Conservation (phyloP, 805 yeast species). For the Suhomyces vadensis region DNA sequence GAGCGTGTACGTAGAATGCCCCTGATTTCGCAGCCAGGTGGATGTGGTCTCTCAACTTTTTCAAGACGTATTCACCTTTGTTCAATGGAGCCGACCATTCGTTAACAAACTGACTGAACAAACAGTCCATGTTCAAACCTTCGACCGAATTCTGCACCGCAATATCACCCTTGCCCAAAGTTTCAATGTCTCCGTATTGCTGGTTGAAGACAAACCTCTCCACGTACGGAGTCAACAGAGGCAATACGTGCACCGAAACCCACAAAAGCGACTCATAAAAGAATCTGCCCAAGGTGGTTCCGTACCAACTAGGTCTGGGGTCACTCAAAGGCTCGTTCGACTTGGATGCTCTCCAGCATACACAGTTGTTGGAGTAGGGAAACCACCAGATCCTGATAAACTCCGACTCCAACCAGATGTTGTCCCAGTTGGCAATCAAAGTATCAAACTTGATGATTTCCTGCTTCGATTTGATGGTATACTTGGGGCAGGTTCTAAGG, state of each 20-base stretch:
- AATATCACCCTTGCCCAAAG: conserved; percentile 57
- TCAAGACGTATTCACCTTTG: conserved; percentile 71
- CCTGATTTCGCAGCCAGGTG: conserved; percentile 56
- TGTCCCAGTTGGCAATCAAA: conserved; percentile 69
- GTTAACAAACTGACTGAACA: conserved; percentile 89
- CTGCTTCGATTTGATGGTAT: conserved; percentile 76
- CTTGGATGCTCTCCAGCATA: conserved; percentile 87
- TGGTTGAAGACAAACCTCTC: conserved; percentile 83
- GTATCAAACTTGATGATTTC: conserved; percentile 80
- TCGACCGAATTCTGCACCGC: conserved; percentile 81
- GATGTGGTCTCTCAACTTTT: conserved; percentile 61
- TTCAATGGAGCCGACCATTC: conserved; percentile 96
- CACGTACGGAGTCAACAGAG: conserved; percentile 78
- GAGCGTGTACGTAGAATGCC: conserved; percentile 87
- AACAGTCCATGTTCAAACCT: conserved; percentile 92
- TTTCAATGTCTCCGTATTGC: conserved; percentile 78
- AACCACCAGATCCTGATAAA: conserved; percentile 97
- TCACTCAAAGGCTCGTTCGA: conserved; percentile 61
- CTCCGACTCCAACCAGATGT: conserved; percentile 86
- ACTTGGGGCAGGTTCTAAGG: conserved; percentile 78
- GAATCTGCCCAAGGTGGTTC: conserved; percentile 72
- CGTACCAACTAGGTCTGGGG: conserved; percentile 82
- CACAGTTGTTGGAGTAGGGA: conserved; percentile 84
- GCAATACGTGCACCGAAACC: conserved; percentile 71
- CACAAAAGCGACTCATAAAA: conserved; percentile 79